Evolutionary conservation across 129 eudicot genomes (phyloP), one percentile per base, ranked within the genome.

Genomic region (Flaveria ramosissima): DNA sequence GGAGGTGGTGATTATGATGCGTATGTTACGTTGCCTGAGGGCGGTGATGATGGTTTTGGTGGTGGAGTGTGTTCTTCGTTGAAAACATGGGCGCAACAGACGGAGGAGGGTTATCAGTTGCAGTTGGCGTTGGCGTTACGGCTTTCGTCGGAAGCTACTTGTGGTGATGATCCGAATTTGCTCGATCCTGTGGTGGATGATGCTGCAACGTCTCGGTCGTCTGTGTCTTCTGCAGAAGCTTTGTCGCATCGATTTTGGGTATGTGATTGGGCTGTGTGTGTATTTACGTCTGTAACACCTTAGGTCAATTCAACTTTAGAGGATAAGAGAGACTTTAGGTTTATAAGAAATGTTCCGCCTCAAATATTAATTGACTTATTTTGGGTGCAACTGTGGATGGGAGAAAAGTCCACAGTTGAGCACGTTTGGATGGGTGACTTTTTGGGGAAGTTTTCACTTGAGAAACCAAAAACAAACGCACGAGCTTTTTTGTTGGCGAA

Each of bases 51-150:
- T 5, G 84, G 71, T 17, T 82, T 70, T 48, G 83, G 75, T 8
- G 89, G 75, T 7, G 92, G 86, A 26, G 67, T 36, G 53, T 70
- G 84, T 52, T 80, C 82, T 7, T 69, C 80, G 48, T 86, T 91
- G 36, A 94, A 94, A 77, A 94, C 89, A 78, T 94, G 98, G 98
- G 97, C 98, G 27, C 88, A 89, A 74, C 98, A 91, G 80, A 91
- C 93, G 73, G 98, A 91, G 84, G 98, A 94, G 84, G 86, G 97
- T 67, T 94, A 94, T 69, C 97, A 89, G 62, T 73, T 94, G 82
- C 98, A 94, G 83, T 63, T 91, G 77, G 97, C 97, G 3, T 76
- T 94, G 86, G 98, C 98, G 63, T 78, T 94, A 45, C 84, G 98
- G 57, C 85, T 94, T 1, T 91, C 98, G 2, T 67, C 89, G 0